A percentile compares a stretch with the other conserved stretches of the same genome.
These are phyloP conservation scores for Leptographium radiaticola DNA, from an alignment of 2,329 filamentous ascomycete genomes.

Conservation along the genomic window DNA sequence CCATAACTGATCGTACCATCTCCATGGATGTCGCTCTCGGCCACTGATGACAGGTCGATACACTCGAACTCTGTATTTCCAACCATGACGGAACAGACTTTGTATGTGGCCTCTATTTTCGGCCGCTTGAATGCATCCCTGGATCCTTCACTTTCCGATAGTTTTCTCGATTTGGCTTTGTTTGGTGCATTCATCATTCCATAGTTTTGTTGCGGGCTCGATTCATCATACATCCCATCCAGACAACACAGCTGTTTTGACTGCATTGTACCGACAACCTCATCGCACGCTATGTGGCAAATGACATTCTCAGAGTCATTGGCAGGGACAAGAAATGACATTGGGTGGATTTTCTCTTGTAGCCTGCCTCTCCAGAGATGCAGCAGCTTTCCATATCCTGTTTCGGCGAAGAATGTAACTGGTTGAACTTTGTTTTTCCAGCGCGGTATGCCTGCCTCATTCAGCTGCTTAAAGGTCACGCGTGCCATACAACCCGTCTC, in stretches of 20 bases:
- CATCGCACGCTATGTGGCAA: slow-evolving; percentile 70
- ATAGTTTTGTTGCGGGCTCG: neutral
- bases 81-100: neutral
- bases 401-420: slow-evolving; percentile 62
- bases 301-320: slow-evolving; percentile 42
- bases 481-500: slow-evolving; percentile 28
- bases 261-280: slow-evolving; percentile 53
- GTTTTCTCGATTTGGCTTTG: neutral
- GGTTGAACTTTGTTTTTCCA: slow-evolving; percentile 56
- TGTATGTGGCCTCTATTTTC: neutral
- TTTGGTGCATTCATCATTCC: neutral
- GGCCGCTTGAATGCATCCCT: neutral
- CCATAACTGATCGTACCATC: neutral
- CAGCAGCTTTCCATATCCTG: slow-evolving; percentile 51
- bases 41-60: slow-evolving; percentile 7
- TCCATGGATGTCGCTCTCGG: neutral
- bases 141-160: neutral
- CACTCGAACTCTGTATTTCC: slow-evolving; percentile 4
- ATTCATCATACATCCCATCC: neutral
- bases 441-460: slow-evolving; percentile 42
- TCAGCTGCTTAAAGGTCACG: slow-evolving; percentile 57
- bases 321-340: slow-evolving; percentile 46
- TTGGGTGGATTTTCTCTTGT: slow-evolving; percentile 38
- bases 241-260: slow-evolving; percentile 11
- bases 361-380: slow-evolving; percentile 57